Evolutionary conservation across 768 basidiomycete species (phyloP).

Genomic region (Infundibulicybe gibba): DNA sequence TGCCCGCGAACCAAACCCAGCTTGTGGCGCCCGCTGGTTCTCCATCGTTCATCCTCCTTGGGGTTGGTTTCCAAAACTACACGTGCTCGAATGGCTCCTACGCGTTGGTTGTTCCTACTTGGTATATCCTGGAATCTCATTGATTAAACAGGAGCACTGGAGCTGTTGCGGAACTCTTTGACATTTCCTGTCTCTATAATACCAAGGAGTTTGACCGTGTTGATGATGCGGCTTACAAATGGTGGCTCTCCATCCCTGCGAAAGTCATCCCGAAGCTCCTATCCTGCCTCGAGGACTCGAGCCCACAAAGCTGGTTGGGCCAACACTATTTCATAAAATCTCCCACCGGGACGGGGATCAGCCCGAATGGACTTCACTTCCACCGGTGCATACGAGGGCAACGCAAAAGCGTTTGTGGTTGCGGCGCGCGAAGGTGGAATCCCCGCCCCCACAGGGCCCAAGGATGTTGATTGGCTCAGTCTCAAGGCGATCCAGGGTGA

Average conservation of each 20-base stretch:
- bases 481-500: conserved; percentile 41
- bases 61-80: conserved; percentile 53
- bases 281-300: too few species aligned
- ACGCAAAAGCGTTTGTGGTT: conserved; percentile 42
- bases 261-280: too few species aligned
- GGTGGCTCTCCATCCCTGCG: conserved; percentile 17
- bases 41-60: conserved; percentile 38
- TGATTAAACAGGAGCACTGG: conserved; percentile 34
- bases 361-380: conserved; percentile 58
- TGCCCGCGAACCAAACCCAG: conserved; percentile 24
- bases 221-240: conserved; percentile 22
- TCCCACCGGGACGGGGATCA: conserved; percentile 34
- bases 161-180: conserved; percentile 50
- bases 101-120: conserved; percentile 33
- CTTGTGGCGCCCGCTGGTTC: conserved; percentile 30
- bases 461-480: conserved; percentile 55
- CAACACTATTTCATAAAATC: conserved; percentile 58
- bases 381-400: conserved; percentile 30
- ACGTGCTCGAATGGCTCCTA: conserved; percentile 43
- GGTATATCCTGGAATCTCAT: not conserved
- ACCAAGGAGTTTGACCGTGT: conserved; percentile 20
- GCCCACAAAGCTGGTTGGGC: conserved; percentile 14
- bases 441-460: conserved; percentile 33
- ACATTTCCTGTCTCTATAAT: conserved; percentile 44
- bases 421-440: conserved; percentile 38